phyloP scores from a whole-genome alignment of 2,329 filamentous ascomycete species.

The Stachybotrys chartarum region DNA sequence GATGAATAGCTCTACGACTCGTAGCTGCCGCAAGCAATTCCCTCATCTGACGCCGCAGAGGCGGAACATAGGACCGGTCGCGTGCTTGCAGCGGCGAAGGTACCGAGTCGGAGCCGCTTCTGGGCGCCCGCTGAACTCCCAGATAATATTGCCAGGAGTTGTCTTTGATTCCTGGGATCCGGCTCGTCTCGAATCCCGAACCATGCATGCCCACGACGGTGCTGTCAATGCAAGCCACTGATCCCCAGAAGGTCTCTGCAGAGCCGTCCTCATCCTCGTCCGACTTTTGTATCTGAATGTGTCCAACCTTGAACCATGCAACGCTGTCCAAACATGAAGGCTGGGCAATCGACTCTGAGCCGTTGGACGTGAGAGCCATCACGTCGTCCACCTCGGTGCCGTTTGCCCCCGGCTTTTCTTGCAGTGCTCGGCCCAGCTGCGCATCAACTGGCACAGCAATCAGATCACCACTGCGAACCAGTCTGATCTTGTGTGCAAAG shows the following conservation, averaged over 20 bases:
- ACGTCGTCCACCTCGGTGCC: constrained; percentile 67
- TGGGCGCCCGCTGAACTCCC: constrained; percentile 62
- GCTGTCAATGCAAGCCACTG: constrained; percentile 78
- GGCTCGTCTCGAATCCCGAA: constrained; percentile 78
- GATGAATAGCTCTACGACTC: constrained; percentile 75
- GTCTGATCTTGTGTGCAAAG: constrained; percentile 74
- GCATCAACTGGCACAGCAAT: constrained; percentile 87
- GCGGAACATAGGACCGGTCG: constrained; percentile 44
- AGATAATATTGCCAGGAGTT: constrained; percentile 90
- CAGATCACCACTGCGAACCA: constrained; percentile 81
- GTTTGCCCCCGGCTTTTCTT: constrained; percentile 56
- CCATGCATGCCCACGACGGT: constrained; percentile 84
- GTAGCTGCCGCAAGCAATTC: constrained; percentile 85
- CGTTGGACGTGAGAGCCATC: constrained; percentile 42
- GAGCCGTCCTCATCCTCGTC: constrained; percentile 52
- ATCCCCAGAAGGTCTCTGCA: constrained; percentile 71
- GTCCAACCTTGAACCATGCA: constrained; percentile 89
- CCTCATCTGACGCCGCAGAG: constrained; percentile 63
- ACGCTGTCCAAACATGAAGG: constrained; percentile 48
- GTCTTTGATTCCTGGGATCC: constrained; percentile 66
- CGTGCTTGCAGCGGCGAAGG: constrained; percentile 36
- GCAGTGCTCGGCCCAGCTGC: constrained; percentile 71
- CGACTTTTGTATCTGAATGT: constrained; percentile 52
- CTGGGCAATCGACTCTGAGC: constrained; percentile 15
- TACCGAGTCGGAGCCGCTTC: constrained; percentile 27